These are phyloP conservation scores for Talaromyces atroroseus DNA, from an alignment of 2,329 filamentous ascomycete species.

Conservation along the genomic window DNA sequence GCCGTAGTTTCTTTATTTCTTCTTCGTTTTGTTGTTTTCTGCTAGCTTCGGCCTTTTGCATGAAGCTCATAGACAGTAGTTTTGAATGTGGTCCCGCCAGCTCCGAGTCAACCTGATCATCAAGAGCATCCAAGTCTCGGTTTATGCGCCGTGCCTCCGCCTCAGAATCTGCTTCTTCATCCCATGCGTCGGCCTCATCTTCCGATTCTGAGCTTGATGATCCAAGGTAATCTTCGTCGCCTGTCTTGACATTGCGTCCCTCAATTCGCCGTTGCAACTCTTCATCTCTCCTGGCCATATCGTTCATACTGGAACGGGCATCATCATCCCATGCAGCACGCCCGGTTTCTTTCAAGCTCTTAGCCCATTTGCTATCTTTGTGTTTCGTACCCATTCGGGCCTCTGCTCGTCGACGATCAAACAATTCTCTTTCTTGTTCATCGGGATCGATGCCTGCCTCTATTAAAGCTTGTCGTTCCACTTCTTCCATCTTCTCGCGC, in stretches of 20 bases:
- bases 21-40: constrained; percentile 77
- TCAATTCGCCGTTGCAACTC: constrained; percentile 75
- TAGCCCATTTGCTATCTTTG: constrained; percentile 87
- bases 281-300: constrained; percentile 77
- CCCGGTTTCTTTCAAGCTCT: constrained; percentile 71
- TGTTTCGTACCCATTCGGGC: constrained; percentile 82
- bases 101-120: constrained; percentile 40
- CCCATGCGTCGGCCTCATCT: constrained; percentile 54
- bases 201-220: constrained; percentile 59
- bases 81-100: constrained; percentile 53
- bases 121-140: constrained; percentile 42
- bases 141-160: constrained; percentile 28
- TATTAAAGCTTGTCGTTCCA: constrained; percentile 53
- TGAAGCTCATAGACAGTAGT: constrained; percentile 84
- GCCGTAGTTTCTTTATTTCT: constrained; percentile 62
- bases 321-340: constrained; percentile 85
- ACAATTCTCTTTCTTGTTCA: constrained; percentile 59
- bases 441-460: constrained; percentile 57
- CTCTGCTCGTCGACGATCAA: constrained; percentile 70
- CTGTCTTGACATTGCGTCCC: constrained; percentile 60
- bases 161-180: constrained; percentile 32
- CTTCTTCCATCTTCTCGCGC: constrained; percentile 53
- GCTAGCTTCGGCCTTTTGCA: constrained; percentile 79
- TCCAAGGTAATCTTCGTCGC: constrained; percentile 50
- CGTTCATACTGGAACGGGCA: constrained; percentile 68